Evolutionary conservation across 75 land plant genomes (phyloP).

Genomic region (Azolla pinnata): DNA sequence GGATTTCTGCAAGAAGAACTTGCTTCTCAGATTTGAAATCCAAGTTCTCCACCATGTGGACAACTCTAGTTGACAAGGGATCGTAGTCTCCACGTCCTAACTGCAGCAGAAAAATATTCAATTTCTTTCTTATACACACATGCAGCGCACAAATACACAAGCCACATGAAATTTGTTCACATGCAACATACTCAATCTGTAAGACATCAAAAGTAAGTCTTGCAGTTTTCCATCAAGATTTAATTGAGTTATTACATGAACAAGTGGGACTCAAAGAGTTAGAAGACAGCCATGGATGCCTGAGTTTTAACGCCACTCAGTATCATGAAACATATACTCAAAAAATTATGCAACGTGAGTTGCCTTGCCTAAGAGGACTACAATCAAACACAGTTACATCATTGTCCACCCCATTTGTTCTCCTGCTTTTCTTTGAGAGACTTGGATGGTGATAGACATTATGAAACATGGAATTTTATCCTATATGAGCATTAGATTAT

Average conservation of each 20-base stretch:
- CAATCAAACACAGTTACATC: no score
- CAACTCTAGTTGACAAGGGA: conserved; percentile 16
- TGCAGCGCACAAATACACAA: not conserved
- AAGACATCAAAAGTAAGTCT: not conserved
- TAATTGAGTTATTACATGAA: no score
- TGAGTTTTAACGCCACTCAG: conserved; percentile 8
- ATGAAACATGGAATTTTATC: no score
- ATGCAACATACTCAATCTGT: not conserved
- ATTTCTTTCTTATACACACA: not conserved
- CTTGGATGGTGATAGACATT: no score
- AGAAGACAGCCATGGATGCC: not conserved
- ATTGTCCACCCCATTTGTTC: no score
- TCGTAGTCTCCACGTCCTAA: conserved; percentile 24
- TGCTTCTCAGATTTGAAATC: conserved; percentile 7
- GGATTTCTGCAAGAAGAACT: conserved; percentile 10
- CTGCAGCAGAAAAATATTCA: conserved; percentile 7
- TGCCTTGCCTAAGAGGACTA: not conserved
- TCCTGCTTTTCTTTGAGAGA: no score
- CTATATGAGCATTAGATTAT: no score
- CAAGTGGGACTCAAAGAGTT: no score
- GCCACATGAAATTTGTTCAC: not conserved
- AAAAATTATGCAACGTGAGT: not conserved
- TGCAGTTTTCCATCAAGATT: not conserved
- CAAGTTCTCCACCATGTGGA: conserved; percentile 15
- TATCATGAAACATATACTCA: not conserved